Evolutionary conservation across 768 basidiomycete species (phyloP).

Genomic region (Suillus subalutaceus): DNA sequence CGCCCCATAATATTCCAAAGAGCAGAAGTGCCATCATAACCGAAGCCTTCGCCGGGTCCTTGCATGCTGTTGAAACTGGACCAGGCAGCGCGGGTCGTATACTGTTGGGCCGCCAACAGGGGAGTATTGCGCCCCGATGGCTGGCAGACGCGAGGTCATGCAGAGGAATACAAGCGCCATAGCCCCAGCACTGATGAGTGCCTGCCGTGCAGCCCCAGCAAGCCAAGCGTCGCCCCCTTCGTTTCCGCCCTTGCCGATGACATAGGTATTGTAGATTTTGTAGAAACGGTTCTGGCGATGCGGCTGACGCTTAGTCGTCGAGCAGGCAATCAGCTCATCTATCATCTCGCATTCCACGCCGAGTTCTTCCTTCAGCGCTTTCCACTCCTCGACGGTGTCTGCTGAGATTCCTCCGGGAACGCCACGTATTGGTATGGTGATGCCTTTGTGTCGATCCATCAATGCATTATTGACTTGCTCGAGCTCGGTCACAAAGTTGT

Average conservation of each 20-base stretch:
- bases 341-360: slow-evolving; percentile 78
- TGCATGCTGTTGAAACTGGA: slow-evolving; percentile 75
- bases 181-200: slow-evolving; percentile 61
- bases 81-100: slow-evolving; percentile 82
- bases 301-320: slow-evolving; percentile 36
- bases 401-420: slow-evolving; percentile 59
- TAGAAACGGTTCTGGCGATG: slow-evolving; percentile 63
- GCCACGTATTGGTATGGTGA: slow-evolving; percentile 45
- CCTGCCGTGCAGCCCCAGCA: slow-evolving; percentile 45
- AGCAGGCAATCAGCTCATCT: slow-evolving; percentile 65
- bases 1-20: slow-evolving; percentile 74
- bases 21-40: slow-evolving; percentile 56
- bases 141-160: slow-evolving; percentile 47
- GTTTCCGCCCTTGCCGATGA: slow-evolving; percentile 40
- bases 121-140: slow-evolving; percentile 57
- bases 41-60: slow-evolving; percentile 71
- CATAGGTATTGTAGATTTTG: slow-evolving; percentile 84
- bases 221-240: slow-evolving; percentile 27
- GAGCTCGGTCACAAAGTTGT: slow-evolving; percentile 57
- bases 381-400: slow-evolving; percentile 77
- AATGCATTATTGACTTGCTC: slow-evolving; percentile 56
- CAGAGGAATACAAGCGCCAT: slow-evolving; percentile 64
- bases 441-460: slow-evolving; percentile 72
- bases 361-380: slow-evolving; percentile 74
- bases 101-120: slow-evolving; percentile 68